Evolutionary conservation across 495 filamentous ascomycete genomes (phyloP).

Genomic region (Amphirosellinia nigrospora): DNA sequence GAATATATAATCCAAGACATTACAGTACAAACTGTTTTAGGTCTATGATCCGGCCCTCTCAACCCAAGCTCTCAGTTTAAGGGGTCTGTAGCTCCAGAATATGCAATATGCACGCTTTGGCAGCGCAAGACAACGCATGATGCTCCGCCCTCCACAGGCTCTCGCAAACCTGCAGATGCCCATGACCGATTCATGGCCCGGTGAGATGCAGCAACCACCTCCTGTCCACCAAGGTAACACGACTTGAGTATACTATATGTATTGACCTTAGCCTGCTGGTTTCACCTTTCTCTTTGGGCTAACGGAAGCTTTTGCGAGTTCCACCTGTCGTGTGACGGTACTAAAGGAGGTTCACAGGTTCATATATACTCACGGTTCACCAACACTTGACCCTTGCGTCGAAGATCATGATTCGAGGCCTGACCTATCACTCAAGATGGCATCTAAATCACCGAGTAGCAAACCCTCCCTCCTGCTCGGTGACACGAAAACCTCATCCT

Average conservation of each 20-base stretch:
- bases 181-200: background rate
- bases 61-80: background rate
- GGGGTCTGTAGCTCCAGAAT: background rate
- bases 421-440: slow-evolving; percentile 13
- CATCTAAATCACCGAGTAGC: slow-evolving; percentile 8
- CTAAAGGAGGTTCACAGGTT: slow-evolving; percentile 1
- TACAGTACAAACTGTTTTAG: background rate
- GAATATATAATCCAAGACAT: background rate
- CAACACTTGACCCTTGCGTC: slow-evolving; percentile 1
- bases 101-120: slow-evolving; percentile 16
- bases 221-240: slow-evolving; percentile 5
- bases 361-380: slow-evolving; percentile 6
- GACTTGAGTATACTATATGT: no score
- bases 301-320: slow-evolving; percentile 11
- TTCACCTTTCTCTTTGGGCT: background rate
- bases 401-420: background rate
- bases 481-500: background rate
- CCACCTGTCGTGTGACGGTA: slow-evolving; percentile 19
- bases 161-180: slow-evolving; percentile 1
- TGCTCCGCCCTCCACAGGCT: slow-evolving; percentile 10
- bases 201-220: background rate
- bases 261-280: background rate
- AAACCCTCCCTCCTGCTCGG: slow-evolving; percentile 7
- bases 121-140: background rate
- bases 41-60: background rate